phyloP scores from a whole-genome alignment of 2,329 filamentous ascomycete genomes.

The Zymoseptoria pseudotritici region DNA sequence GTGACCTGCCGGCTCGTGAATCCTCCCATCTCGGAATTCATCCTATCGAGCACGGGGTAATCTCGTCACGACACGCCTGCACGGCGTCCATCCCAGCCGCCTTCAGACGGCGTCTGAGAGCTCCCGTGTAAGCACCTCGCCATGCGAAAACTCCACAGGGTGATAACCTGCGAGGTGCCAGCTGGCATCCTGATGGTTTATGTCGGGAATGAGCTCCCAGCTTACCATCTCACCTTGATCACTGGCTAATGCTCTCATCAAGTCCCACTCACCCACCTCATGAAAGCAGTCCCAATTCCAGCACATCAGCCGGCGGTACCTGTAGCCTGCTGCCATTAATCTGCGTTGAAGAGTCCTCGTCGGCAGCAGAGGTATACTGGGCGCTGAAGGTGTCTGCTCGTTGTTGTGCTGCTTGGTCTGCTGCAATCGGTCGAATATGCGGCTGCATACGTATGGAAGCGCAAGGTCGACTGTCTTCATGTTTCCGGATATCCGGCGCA shows the following conservation, averaged over 20 bases:
- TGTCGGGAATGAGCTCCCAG: conserved; percentile 12
- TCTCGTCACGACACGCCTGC: too few species aligned
- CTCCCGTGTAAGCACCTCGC: too few species aligned
- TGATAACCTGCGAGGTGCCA: conserved; percentile 16
- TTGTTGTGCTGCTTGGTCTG: background rate
- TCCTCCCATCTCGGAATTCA: too few species aligned
- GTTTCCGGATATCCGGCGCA: conserved; percentile 11
- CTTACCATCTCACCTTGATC: conserved; percentile 11
- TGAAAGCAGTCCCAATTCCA: conserved; percentile 9
- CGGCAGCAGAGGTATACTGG: conserved; percentile 9
- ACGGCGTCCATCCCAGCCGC: too few species aligned
- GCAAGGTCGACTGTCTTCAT: conserved; percentile 18
- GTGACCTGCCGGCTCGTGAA: too few species aligned
- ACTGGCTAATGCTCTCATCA: conserved; percentile 6
- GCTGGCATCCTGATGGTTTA: conserved; percentile 4
- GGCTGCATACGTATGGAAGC: conserved; percentile 16
- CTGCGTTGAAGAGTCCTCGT: conserved; percentile 9
- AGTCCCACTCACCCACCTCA: conserved; percentile 10
- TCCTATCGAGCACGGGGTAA: too few species aligned
- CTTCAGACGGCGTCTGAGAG: too few species aligned
- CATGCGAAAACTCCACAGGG: background rate
- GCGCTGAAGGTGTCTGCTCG: background rate
- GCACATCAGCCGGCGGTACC: conserved; percentile 15
- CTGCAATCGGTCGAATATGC: conserved; percentile 8
- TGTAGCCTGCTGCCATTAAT: conserved; percentile 13